Base-by-base conservation (phyloP, 2,329 filamentous ascomycete genomes). In the Neofusicoccum parvum region DNA sequence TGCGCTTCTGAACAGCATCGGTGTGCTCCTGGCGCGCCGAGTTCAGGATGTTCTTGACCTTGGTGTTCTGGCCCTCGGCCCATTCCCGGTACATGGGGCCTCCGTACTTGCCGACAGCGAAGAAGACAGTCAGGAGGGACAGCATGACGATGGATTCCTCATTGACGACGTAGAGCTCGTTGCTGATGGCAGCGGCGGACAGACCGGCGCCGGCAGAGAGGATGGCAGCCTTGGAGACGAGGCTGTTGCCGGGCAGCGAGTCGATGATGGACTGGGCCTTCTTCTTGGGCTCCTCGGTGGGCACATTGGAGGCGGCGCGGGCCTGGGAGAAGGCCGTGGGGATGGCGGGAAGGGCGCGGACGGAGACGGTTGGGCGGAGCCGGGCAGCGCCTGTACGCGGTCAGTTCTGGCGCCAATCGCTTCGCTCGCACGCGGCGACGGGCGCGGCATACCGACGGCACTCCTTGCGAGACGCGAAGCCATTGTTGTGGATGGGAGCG, bases 91-190 rank as follows among this genome's bases (percentile, higher is more conserved):
- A 98, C 80, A 90, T 85, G 67, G 95, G 95, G 65, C 94, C 95
- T 76, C 92, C 93, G 80, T 92, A 97, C 83, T 96, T 95, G 84
- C 92, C 94, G 75, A 97, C 87, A 69, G 89, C 92, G 77, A 86
- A 90, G 90, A 96, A 99, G 78, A 98, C 92, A 79, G 90, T 92
- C 78, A 98, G 85, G 75, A 99, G 86, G 81, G 91, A 95, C 83
- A 99, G 88, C 72, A 92, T 92, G 77, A 96, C 92, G 78, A 99
- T 91, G 70, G 94, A 91, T 86, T 99, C 95, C 87, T 99, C 95
- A 85, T 99, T 99, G 83, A 99, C 87, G 80, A 99, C 93, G 83
- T 97, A 98, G 86, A 98, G 93, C 88, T 99, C 95, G 85, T 96
- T 99, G 89, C 92, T 96, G 83, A 99, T 93, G 77, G 93, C 95